phyloP scores from a whole-genome alignment of 768 basidiomycete species.

The Hemileccinum rubropunctum region DNA sequence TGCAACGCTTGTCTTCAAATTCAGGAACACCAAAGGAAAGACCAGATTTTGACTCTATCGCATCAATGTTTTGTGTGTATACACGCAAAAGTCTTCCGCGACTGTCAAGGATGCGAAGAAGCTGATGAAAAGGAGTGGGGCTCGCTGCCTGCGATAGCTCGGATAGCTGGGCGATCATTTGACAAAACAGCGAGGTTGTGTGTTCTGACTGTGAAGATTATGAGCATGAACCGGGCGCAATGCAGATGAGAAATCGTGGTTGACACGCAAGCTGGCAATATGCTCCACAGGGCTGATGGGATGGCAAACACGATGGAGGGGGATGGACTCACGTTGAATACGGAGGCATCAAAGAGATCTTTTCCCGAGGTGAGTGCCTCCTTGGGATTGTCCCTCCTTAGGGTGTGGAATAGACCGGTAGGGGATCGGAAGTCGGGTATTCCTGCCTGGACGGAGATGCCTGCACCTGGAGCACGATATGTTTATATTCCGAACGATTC shows the following conservation, averaged over 20 bases:
- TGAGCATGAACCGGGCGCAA: slow-evolving; percentile 18
- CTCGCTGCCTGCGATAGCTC: slow-evolving; percentile 65
- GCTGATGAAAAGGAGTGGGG: slow-evolving; percentile 79
- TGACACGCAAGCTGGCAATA: not conserved
- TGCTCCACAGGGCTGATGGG: slow-evolving; percentile 2
- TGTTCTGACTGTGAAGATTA: slow-evolving; percentile 55
- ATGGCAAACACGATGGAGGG: not conserved
- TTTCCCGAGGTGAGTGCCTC: slow-evolving; percentile 72
- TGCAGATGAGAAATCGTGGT: not conserved
- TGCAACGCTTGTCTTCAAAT: slow-evolving; percentile 55
- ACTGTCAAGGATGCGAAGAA: slow-evolving; percentile 73
- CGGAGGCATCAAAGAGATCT: slow-evolving; percentile 88
- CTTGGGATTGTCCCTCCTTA: slow-evolving; percentile 76
- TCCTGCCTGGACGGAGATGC: slow-evolving; percentile 82
- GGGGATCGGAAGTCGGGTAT: slow-evolving; percentile 89
- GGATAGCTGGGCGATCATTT: slow-evolving; percentile 85
- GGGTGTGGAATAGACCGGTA: slow-evolving; percentile 73
- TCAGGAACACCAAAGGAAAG: slow-evolving; percentile 83
- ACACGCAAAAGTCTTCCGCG: slow-evolving; percentile 76
- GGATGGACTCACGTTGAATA: slow-evolving; percentile 65
- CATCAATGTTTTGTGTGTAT: slow-evolving; percentile 94
- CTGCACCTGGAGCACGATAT: slow-evolving; percentile 57
- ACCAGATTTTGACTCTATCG: slow-evolving; percentile 83
- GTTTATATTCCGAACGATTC: slow-evolving; percentile 5
- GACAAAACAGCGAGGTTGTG: slow-evolving; percentile 76